Evolutionary conservation across 768 basidiomycete genomes (phyloP), one percentile per base, ranked within the genome.

Genomic region (Tricholoma flavovirens): DNA sequence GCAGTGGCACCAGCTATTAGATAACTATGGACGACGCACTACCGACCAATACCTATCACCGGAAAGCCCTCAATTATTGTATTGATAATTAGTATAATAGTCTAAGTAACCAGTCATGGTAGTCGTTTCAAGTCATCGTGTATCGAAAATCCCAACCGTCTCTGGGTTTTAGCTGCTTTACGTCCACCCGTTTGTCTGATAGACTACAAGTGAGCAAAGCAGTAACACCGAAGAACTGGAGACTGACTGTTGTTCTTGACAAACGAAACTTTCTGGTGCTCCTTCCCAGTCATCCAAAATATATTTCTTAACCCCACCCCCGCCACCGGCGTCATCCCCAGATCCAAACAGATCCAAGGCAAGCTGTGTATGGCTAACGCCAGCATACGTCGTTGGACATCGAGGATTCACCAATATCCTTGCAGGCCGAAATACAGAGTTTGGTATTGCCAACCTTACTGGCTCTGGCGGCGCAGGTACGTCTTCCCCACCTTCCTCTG

Each of bases 331-430:
- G 49, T 90, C 86, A 21, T 84, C 85, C n/a, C 83, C 81, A 38
- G 83, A 79, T 9, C 95, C 96, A 64, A 98, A 98, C 62, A 99
- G 72, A 70, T 98, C 95, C 45, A 91, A 71, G n/a, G 96, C 95
- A 33, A 99, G 81, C 70, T 93, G 91, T 19, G 95, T 93, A 71
- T 99, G 96, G 60, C 87, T 91, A 4, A 98, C 96, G 3, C 96
- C 97, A 0, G 96, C 96, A 67, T 99, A 99, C 19, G 96, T 98
- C 33, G 96, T 98, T 52, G 96, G 90, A 69, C 95, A 98, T 14
- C 95, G 83, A 4, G 96, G 96, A 66, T 98, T 98, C 55, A 99
- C 87, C 60, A 99, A 70, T 63, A 99, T 97, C 53, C 94, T 79
- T 4, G 94, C 96, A 4, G 94, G 88, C 7, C 82, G 75, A 72